Conservation (phyloP, 805 yeast genomes). For the Helenozyma rhizophorensis region DNA sequence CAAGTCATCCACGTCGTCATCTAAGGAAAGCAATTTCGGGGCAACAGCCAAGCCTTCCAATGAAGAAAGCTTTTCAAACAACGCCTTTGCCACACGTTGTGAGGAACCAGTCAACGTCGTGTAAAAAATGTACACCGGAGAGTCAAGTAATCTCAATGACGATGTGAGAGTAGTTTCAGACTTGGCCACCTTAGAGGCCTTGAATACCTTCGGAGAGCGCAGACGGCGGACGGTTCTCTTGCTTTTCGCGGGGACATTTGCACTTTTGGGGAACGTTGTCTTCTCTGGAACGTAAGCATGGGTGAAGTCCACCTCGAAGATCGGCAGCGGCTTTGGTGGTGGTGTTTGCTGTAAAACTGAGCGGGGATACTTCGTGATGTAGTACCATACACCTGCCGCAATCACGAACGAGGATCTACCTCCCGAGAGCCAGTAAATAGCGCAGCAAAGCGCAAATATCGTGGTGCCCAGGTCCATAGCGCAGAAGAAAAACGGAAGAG, state of each 20-base stretch:
- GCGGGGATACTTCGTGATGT: not conserved
- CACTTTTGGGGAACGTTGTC: slow-evolving; percentile 12
- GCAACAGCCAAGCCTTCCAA: slow-evolving; percentile 22
- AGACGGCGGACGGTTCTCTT: slow-evolving; percentile 14
- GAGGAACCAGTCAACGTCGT: slow-evolving; percentile 86
- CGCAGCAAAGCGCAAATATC: slow-evolving; percentile 20
- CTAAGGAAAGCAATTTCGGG: slow-evolving; percentile 63
- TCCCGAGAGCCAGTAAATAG: slow-evolving; percentile 34
- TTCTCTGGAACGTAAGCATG: slow-evolving; percentile 27
- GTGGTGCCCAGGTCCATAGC: slow-evolving; percentile 11
- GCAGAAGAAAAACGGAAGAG: slow-evolving; percentile 13
- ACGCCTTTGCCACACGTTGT: slow-evolving; percentile 57
- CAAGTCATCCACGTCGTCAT: slow-evolving; percentile 75
- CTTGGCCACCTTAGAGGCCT: slow-evolving; percentile 28
- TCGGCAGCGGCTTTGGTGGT: slow-evolving; percentile 24
- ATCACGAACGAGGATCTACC: slow-evolving; percentile 38
- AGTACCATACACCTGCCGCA: slow-evolving; percentile 15
- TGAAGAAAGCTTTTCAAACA: slow-evolving; percentile 37
- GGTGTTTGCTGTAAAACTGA: not conserved
- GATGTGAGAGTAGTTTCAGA: slow-evolving; percentile 36
- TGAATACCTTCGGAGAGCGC: slow-evolving; percentile 40
- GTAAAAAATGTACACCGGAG: slow-evolving; percentile 67
- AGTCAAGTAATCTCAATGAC: slow-evolving; percentile 39
- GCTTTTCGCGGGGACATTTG: slow-evolving; percentile 1
- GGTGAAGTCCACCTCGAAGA: slow-evolving; percentile 42